Evolutionary conservation across 768 basidiomycete genomes (phyloP), one percentile per base, ranked within the genome.

Genomic region (Neoboletus brunneissimus): DNA sequence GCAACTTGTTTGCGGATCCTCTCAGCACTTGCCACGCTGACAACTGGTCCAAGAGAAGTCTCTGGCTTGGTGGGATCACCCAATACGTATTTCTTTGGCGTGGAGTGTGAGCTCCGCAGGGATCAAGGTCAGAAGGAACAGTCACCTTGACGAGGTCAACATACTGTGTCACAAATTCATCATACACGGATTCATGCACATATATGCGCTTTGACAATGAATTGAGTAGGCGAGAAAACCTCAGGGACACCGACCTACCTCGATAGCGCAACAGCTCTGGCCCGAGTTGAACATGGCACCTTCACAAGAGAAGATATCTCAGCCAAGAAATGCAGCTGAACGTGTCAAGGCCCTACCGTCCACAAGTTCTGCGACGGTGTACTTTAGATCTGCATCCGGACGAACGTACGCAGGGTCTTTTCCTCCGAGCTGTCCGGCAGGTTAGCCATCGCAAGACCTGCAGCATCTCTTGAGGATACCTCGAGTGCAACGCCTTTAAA

Each of bases 381-480:
- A 98, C 12, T 83, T 81, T 1, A 97, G 66, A 72, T 97, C 85
- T 0, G 89, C 93, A 70, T 98, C 96, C 2, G 82, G 74, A 23
- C 94, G 78, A 7, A 99, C 94, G 66, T 98, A 99, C 2, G 96
- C 97, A 3, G 97, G 94, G 67, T 99, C 97, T 72, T 99, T 98
- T 1, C 97, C 97, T 2, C 97, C 97, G 16, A 99, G 84, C 89
- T 93, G 60, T 40, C 20, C 31, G 40, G 27, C n/a, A 51, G 48
- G 49, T 67, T n/a, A 64, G 22, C 20, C 35, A 40, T 22, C 22
- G 11, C 13, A 10, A 34, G 47, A 38, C 22, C 7, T 29, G n/a
- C 4, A 0, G 27, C 16, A 20, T 37, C n/a, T 2, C 9, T 7
- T 44, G 13, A 62, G 67, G 13, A 40, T 64, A 88, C 89, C 80